Evolutionary conservation across 768 basidiomycete species (phyloP).

Genomic region (Neoboletus brunneissimus): DNA sequence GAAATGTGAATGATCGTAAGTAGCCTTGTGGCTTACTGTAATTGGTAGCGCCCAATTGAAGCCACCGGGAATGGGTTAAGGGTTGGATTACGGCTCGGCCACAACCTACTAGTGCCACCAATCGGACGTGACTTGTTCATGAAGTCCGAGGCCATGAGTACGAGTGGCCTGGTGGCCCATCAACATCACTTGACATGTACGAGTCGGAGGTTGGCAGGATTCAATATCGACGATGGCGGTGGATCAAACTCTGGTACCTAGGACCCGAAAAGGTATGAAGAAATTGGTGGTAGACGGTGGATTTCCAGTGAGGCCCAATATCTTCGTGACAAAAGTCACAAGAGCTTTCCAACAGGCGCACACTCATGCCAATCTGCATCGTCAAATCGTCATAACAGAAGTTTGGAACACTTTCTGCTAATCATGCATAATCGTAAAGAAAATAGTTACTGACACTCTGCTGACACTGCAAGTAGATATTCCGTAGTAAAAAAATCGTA

Average conservation of each 20-base stretch:
- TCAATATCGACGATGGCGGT: not conserved
- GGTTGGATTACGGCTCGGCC: not conserved
- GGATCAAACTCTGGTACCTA: not conserved
- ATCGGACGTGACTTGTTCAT: not conserved
- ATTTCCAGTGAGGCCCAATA: no score
- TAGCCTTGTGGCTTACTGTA: not conserved
- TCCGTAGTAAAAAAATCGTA: no score
- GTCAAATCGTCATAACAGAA: no score
- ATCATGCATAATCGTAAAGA: no score
- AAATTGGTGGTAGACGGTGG: no score
- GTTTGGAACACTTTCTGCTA: no score
- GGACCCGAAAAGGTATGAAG: no score
- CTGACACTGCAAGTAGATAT: no score
- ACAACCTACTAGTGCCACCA: not conserved
- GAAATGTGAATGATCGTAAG: not conserved
- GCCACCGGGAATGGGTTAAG: conserved; percentile 2
- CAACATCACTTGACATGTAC: not conserved
- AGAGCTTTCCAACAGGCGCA: no score
- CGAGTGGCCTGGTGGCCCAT: not conserved
- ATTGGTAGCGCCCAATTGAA: not conserved
- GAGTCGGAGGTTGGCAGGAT: not conserved
- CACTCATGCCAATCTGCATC: no score
- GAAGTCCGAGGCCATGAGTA: not conserved
- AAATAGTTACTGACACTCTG: no score
- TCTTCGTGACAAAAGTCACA: no score